phyloP scores from a whole-genome alignment of 805 yeast genomes.

The Phaffomyces thermotolerans region DNA sequence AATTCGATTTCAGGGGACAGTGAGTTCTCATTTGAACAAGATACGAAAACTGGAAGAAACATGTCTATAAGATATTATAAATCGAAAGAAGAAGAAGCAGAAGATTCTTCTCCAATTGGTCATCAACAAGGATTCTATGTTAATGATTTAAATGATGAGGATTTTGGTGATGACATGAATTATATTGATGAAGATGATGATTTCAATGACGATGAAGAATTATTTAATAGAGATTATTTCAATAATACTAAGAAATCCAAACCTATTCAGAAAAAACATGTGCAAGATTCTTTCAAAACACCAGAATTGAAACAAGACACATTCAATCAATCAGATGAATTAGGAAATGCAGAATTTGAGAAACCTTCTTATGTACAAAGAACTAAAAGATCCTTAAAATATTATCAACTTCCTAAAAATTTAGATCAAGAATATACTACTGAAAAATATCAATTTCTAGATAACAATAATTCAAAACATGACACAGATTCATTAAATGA shows the following conservation, averaged over 20 bases:
- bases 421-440: slow-evolving; percentile 28
- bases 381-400: slow-evolving; percentile 25
- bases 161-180: slow-evolving; percentile 36
- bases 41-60: slow-evolving; percentile 40
- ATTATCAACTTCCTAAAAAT: slow-evolving; percentile 30
- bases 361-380: background rate
- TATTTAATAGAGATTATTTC: slow-evolving; percentile 23
- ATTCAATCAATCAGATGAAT: background rate
- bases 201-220: slow-evolving; percentile 28
- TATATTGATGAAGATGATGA: slow-evolving; percentile 30
- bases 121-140: slow-evolving; percentile 29
- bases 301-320: too few species aligned
- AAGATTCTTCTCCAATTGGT: slow-evolving; percentile 12
- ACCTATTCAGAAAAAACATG: background rate
- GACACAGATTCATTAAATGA: background rate
- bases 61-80: slow-evolving; percentile 49
- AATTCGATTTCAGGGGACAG: slow-evolving; percentile 14
- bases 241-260: slow-evolving; percentile 18
- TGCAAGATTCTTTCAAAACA: background rate
- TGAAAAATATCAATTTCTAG: slow-evolving; percentile 1
- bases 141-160: slow-evolving; percentile 34
- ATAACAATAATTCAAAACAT: slow-evolving; percentile 6
- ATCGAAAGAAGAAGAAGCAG: slow-evolving; percentile 17
- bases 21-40: slow-evolving; percentile 45
- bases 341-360: background rate